Evolutionary conservation across 164 flowering plant genomes (phyloP), one percentile per base, ranked within the genome.

Genomic region (Aristolochia californica): DNA sequence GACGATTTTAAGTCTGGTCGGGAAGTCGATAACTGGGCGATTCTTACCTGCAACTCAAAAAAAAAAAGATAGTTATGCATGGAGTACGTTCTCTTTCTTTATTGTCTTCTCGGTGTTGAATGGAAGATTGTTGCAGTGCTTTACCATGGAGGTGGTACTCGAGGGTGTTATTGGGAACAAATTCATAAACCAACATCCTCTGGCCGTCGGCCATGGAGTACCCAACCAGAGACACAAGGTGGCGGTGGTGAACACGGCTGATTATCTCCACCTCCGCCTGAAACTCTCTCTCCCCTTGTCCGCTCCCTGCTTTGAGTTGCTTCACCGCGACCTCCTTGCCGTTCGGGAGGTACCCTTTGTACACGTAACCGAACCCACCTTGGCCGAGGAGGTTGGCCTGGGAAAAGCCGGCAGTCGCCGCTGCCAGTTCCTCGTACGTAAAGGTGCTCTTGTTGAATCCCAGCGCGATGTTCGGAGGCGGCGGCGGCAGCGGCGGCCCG

Each of bases 211-310:
- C 74, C 43, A 82, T 83, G 64, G 82, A 85, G 43, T 87, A 85
- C 0, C 97, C 97, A 8, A 82, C 95, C 5, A 90, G 76, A 0
- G 97, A 80, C 15, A 90, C 97, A 5, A 90, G 80, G 55, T 90
- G 88, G 8, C 91, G 80, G 45, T 90, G 95, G 72, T 90, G 95
- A 55, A 90, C 93, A 2, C 97, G 80, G 65, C 95, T 87, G 52
- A 90, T 90, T 61, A 87, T 90, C 51, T 90, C 97, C n/a, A 90
- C 95, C 74, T 90, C 97, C 2, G 97, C 93, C 54, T 78, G 88
- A 43, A 90, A 90, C 64, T 90, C 97, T 0, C 84, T 62, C 43
- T 87, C 91, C 4, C 96, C 96, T 68, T 90, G 96, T 2, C 95
- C 88, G 21, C 96, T 82, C 0, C 88, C 89, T 0, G 81, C 21